Base-by-base conservation (phyloP, 2,329 filamentous ascomycete species). In the Colletotrichum chrysophilum region DNA sequence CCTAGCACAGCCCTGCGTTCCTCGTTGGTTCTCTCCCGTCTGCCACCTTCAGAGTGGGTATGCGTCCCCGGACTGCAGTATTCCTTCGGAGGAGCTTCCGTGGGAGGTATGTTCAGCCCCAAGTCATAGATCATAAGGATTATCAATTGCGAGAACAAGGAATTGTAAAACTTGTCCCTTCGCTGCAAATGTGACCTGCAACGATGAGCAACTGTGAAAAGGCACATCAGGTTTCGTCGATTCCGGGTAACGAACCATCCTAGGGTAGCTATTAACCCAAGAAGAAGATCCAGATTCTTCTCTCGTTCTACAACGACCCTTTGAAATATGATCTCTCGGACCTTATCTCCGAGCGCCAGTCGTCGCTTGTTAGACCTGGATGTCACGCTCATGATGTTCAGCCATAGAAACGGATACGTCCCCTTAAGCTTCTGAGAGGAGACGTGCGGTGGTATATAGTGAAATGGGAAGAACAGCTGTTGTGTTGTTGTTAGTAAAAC, bases 401-500 rank as follows among this genome's bases (percentile, higher is more conserved):
- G 18, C 38, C 38, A 43, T 10, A 43, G 38, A 8, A 43, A 43
- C 9, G 38, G 38, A 43, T n/a, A n/a, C 18, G 38, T 43, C 18
- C n/a, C 18, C 38, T 43, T 43, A 10, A n/a, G 16, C 38, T 43
- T 18, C 8, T 43, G 38, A n/a, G 38, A 43, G 18, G 38, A 43
- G 38, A n/a, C 4, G 9, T 38, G 18, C 4, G 18, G 38, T 43
- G 38, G 18, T 10, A 43, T 43, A 3, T 43, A 43, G 38, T 43
- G 38, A n/a, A 43, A 43, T 43, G 38, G 38, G 38, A 43, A 43
- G 38, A 43, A 43, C 8, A 43, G 38, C 38, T 43, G 18, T 0
- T 8, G 38, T 0, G 3, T 2, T 8, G 0, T 0, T 43, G 16
- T 43, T 0, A 43, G 16, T 7, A 38, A 38, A 38, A 16, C 1